These are phyloP conservation scores for Cystobasidiaceae sp. DNA, from an alignment of 1,284 basidiomycete genomes.

Conservation along the genomic window DNA sequence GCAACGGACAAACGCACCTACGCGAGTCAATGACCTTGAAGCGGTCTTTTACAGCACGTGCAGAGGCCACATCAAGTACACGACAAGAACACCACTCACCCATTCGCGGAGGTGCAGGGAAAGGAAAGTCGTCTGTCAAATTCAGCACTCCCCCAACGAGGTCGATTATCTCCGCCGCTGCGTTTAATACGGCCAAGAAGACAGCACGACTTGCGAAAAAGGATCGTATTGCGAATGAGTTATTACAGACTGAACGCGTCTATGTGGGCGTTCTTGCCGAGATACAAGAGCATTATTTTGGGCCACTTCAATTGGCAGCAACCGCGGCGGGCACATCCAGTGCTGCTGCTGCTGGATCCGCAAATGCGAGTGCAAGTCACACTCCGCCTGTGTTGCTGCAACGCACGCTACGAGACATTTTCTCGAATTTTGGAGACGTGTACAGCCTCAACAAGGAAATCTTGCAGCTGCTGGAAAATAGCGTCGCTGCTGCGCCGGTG, in stretches of 20 bases:
- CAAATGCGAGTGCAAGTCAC: background rate
- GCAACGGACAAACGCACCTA: background rate
- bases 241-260: conserved; percentile 69
- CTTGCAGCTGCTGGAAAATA: conserved; percentile 45
- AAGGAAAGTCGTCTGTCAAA: conserved; percentile 2
- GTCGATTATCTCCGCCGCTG: conserved; percentile 13
- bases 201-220: conserved; percentile 49
- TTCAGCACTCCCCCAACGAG: conserved; percentile 20
- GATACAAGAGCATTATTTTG: conserved; percentile 55
- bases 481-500: background rate
- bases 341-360: background rate
- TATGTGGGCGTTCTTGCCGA: conserved; percentile 74
- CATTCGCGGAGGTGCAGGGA: background rate
- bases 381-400: conserved; percentile 56
- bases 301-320: background rate
- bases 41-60: background rate
- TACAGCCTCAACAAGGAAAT: conserved; percentile 81
- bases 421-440: conserved; percentile 86
- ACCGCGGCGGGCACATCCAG: too few relatives aligned
- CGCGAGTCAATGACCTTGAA: background rate
- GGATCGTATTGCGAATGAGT: conserved; percentile 63
- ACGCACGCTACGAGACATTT: conserved; percentile 65
- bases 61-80: background rate
- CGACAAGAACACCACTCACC: background rate
- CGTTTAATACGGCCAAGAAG: conserved; percentile 12